Evolutionary conservation across 768 basidiomycete species (phyloP).

Genomic region (Podaxis mareebaensis): DNA sequence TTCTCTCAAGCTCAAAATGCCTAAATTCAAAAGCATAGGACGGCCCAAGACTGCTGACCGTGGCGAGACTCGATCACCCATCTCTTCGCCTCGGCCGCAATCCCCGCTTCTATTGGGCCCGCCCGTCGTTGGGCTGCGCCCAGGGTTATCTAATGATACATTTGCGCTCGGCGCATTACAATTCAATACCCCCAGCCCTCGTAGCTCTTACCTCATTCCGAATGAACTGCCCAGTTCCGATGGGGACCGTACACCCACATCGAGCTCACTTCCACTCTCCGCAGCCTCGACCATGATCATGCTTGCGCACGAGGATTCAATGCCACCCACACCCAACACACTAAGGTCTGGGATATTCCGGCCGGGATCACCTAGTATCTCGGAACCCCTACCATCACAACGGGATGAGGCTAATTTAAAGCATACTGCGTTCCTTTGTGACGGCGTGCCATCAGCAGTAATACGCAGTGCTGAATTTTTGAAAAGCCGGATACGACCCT

Average conservation of each 20-base stretch:
- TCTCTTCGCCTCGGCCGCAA: not conserved
- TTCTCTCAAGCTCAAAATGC: slow-evolving; percentile 11
- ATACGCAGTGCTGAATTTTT: slow-evolving; percentile 5
- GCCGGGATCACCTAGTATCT: not conserved
- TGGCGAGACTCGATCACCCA: not conserved
- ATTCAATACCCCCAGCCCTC: not conserved
- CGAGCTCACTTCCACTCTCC: not conserved
- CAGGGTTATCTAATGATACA: not conserved
- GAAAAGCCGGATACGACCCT: slow-evolving; percentile 1
- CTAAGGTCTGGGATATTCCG: not conserved
- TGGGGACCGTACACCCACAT: not conserved
- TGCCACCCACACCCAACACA: not conserved
- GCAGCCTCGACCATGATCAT: not conserved
- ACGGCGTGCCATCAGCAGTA: slow-evolving; percentile 8
- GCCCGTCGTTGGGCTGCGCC: not conserved
- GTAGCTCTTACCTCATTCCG: slow-evolving; percentile 1
- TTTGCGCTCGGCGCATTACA: not conserved
- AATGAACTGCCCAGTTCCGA: not conserved
- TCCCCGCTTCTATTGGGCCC: not conserved
- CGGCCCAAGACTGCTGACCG: not conserved
- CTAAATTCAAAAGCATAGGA: slow-evolving; percentile 1
- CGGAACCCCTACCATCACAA: not conserved
- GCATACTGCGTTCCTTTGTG: not conserved
- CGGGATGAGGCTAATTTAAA: not conserved
- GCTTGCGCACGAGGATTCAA: not conserved